Evolutionary conservation across 371 early-diverging fungal species (phyloP), one percentile per base, ranked within the genome.

Genomic region (Dinochytrium kinnereticum): DNA sequence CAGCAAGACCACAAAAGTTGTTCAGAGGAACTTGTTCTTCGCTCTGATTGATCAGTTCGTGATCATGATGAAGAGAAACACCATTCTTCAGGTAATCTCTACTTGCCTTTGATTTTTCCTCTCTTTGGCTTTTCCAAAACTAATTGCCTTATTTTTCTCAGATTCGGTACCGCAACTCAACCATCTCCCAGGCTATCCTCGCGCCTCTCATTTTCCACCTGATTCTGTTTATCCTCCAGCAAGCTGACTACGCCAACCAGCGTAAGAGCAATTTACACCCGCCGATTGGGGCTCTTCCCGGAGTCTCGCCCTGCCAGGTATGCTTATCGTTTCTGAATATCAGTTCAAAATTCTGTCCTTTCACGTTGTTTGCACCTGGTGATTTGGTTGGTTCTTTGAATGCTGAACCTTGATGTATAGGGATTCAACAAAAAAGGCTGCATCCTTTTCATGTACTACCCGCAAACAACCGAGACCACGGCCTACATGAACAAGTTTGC

Each of bases 171-270:
- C 67, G 44, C 17, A 75, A 82, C 69, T 84, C 91, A 39, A 90
- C 90, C 5, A 70, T 91, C 39, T 80, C 90, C 15, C 91, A 91
- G 75, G 78, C 82, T 30, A 64, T 91, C 38, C 39, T 90, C 7
- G 89, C 90, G 3, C 91, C 91, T 0, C 75, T 91, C 68, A 65
- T 91, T 30, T 91, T 90, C 82, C 78, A 86, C 72, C 76, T 91
- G 64, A 82, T 91, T 19, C 80, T 91, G 26, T 88, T 84, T 73
- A 70, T 88, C 49, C 84, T 91, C 21, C 91, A 91, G 70, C 70
- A 85, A 78, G 87, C 87, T 0, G 89, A 89, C 77, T 81, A 86
- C 40, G 72, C 82, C 33, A 81, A 81, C 57, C 88, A 88, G 69
- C 51, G 71, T 24, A 61, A 67, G 28, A 76, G 79, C 31, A 86